Base-by-base conservation (phyloP, 2,329 filamentous ascomycete species). In the Neurospora sp. region DNA sequence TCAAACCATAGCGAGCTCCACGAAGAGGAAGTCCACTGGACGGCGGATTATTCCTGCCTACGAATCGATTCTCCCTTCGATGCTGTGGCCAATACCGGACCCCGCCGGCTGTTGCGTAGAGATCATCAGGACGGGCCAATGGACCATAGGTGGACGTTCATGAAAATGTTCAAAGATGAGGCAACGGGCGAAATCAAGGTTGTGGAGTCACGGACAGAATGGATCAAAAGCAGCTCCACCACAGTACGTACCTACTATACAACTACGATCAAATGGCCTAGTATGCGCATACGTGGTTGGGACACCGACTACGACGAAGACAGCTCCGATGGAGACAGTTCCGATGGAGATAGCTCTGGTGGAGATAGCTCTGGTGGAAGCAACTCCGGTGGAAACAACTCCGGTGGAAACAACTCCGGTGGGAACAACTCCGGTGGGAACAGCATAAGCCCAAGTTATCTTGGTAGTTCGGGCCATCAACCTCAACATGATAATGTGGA, bases 111-210 rank as follows among this genome's bases (percentile, higher is more conserved):
- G 66, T 93, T 89, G 85, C 84, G 91, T 8, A 86, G 91, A 17
- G 84, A 90, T 67, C 89, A 92, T 73, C 81, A 81, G 38, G 91
- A 93, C 77, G 91, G 91, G 0, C 86, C 90, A 0, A 88, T 93
- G 17, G 90, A 93, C 73, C 89, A 93, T 74, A 85, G 90, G 2
- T 94, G 91, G 91, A 90, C 87, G 0, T 86, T 88, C 70, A 80
- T 94, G 3, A 85, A 85, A 4, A 80, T 93, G 1, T 84, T 87
- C 38, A 82, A 81, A 40, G 87, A 92, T 71, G 88, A 92, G 71
- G 74, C 75, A 11, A 89, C 85, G 0, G 87, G 87, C 1, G 78
- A 83, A 15, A 78, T 91, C 1, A 82, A 86, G 68, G 88, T 92
- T 19, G 79, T 92, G 0, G 91, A 94, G 77, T 86, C 85, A 38